These are phyloP conservation scores for Pleurotus platypus DNA, from an alignment of 768 basidiomycete genomes.

Conservation along the genomic window DNA sequence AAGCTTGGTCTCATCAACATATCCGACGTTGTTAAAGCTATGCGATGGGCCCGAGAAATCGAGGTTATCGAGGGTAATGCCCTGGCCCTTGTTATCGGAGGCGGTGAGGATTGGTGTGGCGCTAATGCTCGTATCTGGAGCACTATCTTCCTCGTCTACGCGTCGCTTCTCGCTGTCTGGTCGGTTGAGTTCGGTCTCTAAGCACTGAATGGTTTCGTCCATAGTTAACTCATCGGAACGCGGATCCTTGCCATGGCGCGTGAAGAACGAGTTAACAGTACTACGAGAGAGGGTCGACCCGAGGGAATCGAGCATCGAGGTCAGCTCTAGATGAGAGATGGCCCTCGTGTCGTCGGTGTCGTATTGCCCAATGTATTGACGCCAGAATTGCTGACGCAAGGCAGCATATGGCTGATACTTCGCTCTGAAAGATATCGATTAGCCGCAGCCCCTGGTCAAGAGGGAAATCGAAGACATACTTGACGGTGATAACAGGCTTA, in stretches of 20 bases:
- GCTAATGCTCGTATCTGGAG: slow-evolving; percentile 46
- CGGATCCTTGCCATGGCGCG: slow-evolving; percentile 59
- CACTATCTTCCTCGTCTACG: slow-evolving; percentile 45
- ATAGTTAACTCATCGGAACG: slow-evolving; percentile 69
- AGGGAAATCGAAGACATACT: slow-evolving; percentile 33
- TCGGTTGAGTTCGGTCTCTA: slow-evolving; percentile 81
- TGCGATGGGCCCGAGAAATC: slow-evolving; percentile 59
- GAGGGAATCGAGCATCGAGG: slow-evolving; percentile 94
- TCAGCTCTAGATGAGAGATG: slow-evolving; percentile 82
- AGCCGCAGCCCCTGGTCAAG: background rate
- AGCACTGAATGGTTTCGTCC: slow-evolving; percentile 76
- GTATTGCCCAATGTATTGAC: slow-evolving; percentile 84
- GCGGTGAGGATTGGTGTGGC: slow-evolving; percentile 48
- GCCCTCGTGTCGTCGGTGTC: slow-evolving; percentile 78
- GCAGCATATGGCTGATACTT: slow-evolving; percentile 96
- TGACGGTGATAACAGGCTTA: slow-evolving; percentile 64
- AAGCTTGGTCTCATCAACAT: slow-evolving; percentile 6
- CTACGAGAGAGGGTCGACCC: slow-evolving; percentile 83
- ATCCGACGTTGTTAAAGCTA: slow-evolving; percentile 13
- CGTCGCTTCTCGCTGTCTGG: slow-evolving; percentile 69
- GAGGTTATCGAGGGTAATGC: slow-evolving; percentile 47
- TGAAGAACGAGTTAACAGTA: slow-evolving; percentile 84
- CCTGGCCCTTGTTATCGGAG: slow-evolving; percentile 35
- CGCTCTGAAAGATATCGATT: slow-evolving; percentile 44
- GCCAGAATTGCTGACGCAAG: slow-evolving; percentile 88